Base-by-base conservation (phyloP, 225 moss, liverwort and hornwort genomes). In the Climacium dendroides region DNA sequence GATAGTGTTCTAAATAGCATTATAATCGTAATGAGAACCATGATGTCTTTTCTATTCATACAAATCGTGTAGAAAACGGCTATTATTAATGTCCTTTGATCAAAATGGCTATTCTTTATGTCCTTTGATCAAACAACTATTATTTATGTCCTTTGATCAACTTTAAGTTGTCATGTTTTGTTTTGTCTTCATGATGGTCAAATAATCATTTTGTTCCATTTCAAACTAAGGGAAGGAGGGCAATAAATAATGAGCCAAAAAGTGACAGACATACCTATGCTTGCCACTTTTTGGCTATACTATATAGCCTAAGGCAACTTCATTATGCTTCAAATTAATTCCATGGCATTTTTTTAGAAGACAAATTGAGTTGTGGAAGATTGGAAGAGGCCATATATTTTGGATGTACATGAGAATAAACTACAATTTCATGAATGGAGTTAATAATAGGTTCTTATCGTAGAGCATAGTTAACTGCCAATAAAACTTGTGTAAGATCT, bases 141-240 rank as follows among this genome's bases (percentile, higher is more conserved):
- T 60, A 13, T 60, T 60, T 13, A 60, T 28, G 13, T 18, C 18
- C 59, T 25, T 59, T 28, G 6, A 60, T 13, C 28, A 32, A 63
- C 0, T 67, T 37, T 67, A n/a, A 22, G 4, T 37, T 22, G 12
- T 37, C 6, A 37, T 6, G 1, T 35, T n/a, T n/a, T 20, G 10
- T n/a, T 66, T 0, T 5, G 0, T n/a, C 5, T 65, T 63, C 11
- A 65, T 19, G 0, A 0, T 35, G 6, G 19, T n/a, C 10, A 0
- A 10, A n/a, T 66, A n/a, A 22, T 66, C 67, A 67, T 11, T 23
- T 37, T 37, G 11, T 37, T 67, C 13, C 22, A 67, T 22, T 67
- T 23, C 37, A 67, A 67, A 37, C 7, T 37, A 12, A 67, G 0
- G 12, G 6, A 37, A 11, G 3, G 12, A 37, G 1, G 7, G 3